Evolutionary conservation across 495 filamentous ascomycete species (phyloP).

Genomic region (Acidomyces sp.): DNA sequence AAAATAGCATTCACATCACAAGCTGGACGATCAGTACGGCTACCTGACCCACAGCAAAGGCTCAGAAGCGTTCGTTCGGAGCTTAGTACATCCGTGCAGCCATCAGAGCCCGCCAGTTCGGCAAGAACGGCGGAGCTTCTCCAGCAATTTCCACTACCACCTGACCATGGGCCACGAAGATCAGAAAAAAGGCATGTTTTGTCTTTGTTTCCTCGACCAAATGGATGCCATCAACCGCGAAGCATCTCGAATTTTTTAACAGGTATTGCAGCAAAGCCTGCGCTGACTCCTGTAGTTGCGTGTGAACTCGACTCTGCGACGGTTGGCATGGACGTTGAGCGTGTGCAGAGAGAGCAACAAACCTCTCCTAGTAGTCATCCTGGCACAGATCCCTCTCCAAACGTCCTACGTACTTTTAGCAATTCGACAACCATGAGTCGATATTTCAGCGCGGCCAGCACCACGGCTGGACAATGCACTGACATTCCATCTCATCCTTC

Average conservation of each 20-base stretch:
- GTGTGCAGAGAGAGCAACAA: neutral
- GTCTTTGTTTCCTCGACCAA: neutral
- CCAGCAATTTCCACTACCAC: slow-evolving; percentile 1
- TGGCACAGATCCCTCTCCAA: too few relatives aligned
- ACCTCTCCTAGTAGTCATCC: too few relatives aligned
- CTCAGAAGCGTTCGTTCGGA: too few relatives aligned
- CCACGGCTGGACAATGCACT: too few relatives aligned
- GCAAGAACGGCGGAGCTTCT: neutral
- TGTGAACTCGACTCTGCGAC: too few relatives aligned
- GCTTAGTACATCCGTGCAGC: too few relatives aligned
- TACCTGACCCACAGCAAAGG: slow-evolving; percentile 6
- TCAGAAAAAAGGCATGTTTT: neutral
- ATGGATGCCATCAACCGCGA: too few relatives aligned
- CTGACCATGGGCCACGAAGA: neutral
- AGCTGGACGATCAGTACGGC: slow-evolving; percentile 1
- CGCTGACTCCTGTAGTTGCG: too few relatives aligned
- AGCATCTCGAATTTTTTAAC: too few relatives aligned
- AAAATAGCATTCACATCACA: neutral
- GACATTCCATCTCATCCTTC: too few relatives aligned
- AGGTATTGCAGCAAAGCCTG: too few relatives aligned
- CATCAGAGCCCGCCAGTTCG: neutral
- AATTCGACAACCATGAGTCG: slow-evolving; percentile 3
- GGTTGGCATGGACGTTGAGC: too few relatives aligned
- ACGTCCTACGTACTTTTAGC: neutral
- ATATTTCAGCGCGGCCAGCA: slow-evolving; percentile 15